Evolutionary conservation across 768 basidiomycete genomes (phyloP), one percentile per base, ranked within the genome.

Genomic region (Sporobolomyces roseus): DNA sequence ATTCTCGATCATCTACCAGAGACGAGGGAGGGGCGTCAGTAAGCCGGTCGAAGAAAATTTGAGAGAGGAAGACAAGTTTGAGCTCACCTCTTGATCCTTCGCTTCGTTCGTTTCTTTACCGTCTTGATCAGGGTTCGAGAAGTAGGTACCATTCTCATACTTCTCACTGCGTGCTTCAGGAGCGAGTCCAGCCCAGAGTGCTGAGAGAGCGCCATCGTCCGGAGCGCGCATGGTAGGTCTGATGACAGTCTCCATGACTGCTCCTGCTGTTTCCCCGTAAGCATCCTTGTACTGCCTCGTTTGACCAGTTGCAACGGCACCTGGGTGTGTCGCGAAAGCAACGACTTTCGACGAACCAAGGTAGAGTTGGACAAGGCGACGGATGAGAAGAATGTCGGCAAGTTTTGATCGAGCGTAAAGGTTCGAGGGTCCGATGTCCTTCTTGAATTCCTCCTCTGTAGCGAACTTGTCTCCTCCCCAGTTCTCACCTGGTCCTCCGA

Each of bases 1-100:
- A 49, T 72, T 72, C 48, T 72, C 70, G 43, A 72, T 64, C n/a
- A 72, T 35, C 70, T 71, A 46, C 7, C 23, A 16, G 6, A 9
- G 21, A 19, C 16, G 30, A 17, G 19, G 32, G 12, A 25, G 19
- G 4, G 23, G n/a, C 54, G 27, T 59, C 56, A 45, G 27, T 13
- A 23, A n/a, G n/a, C n/a, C n/a, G n/a, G 10, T 13, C 6, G 43
- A 29, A 41, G 16, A 30, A n/a, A 3, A 29, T 3, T 21, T 19
- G 43, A 36, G 25, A 17, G 35, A 17, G 53, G 21, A 30, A 33
- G 30, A 19, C 27, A 32, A 55, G 10, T 3, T 17, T 21, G 14
- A 17, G 49, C 65, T 43, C 62, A 66, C 62, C 36, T 61, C 38
- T 41, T 61, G 65, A 49, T 72, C 63, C 7, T 36, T 43, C 21